Conservation (phyloP, 164 flowering plant species). For the Amborella trichopoda region DNA sequence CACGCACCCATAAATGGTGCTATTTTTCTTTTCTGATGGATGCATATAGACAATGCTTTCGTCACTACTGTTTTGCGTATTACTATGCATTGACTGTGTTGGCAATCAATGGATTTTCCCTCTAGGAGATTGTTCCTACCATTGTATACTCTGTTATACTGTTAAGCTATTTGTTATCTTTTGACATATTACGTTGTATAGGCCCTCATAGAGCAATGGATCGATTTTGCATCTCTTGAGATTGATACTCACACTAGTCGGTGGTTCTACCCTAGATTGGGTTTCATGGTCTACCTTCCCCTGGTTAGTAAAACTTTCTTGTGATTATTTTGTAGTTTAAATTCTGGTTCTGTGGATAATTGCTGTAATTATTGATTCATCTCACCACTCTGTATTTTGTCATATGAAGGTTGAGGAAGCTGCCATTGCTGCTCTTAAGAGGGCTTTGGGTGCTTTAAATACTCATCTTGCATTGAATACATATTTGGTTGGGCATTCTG, state of each 20-base stretch:
- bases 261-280: conserved; percentile 44
- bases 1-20: too few species aligned
- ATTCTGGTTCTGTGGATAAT: background rate
- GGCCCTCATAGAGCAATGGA: conserved; percentile 76
- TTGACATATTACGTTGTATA: conserved; percentile 5
- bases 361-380: background rate
- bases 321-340: background rate
- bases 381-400: background rate
- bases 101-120: too few species aligned
- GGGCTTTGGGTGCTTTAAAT: conserved; percentile 61
- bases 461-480: conserved; percentile 69
- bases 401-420: conserved; percentile 50
- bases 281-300: conserved; percentile 26
- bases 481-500: conserved; percentile 38
- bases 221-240: conserved; percentile 61
- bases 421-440: conserved; percentile 59
- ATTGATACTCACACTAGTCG: conserved; percentile 27
- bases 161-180: too few species aligned
- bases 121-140: too few species aligned
- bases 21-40: background rate
- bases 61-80: too few species aligned
- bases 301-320: conserved; percentile 24
- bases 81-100: too few species aligned
- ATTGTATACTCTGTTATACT: too few species aligned
- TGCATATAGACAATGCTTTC: background rate